phyloP scores from a whole-genome alignment of 2,329 filamentous ascomycete species.

The Aureobasidium sp. region DNA sequence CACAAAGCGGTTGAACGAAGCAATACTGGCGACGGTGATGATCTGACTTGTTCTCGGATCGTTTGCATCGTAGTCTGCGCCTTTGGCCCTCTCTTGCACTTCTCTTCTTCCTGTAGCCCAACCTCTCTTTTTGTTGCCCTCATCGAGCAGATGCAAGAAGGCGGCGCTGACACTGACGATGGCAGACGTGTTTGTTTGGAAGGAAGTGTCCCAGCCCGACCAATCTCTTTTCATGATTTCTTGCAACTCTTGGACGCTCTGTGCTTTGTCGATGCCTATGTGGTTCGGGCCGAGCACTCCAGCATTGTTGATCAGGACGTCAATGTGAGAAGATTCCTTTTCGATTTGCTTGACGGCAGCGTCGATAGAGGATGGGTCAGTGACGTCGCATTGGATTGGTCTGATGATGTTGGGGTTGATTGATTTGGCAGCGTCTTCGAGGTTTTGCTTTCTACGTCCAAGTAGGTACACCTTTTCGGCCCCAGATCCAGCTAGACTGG shows the following conservation, averaged over 20 bases:
- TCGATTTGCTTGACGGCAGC: conserved; percentile 34
- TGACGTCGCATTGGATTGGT: conserved; percentile 37
- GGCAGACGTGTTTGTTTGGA: conserved; percentile 38
- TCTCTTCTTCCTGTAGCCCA: conserved; percentile 29
- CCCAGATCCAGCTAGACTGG: conserved; percentile 30
- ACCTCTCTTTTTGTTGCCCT: conserved; percentile 35
- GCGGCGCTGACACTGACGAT: conserved; percentile 36
- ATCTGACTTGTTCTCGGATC: conserved; percentile 37
- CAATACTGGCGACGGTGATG: conserved; percentile 36
- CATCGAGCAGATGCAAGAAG: conserved; percentile 38
- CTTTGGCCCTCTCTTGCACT: conserved; percentile 15
- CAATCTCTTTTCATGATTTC: conserved; percentile 30
- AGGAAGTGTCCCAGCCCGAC: conserved; percentile 27
- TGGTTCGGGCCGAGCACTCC: conserved; percentile 32
- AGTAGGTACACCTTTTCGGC: conserved; percentile 32
- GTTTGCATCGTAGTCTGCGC: conserved; percentile 21
- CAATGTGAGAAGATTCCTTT: conserved; percentile 37
- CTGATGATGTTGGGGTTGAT: conserved; percentile 28
- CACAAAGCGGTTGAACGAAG: conserved; percentile 29
- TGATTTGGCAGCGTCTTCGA: conserved; percentile 27
- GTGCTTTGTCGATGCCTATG: conserved; percentile 33
- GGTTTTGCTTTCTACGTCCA: conserved; percentile 29
- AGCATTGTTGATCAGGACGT: conserved; percentile 38
- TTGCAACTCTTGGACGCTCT: conserved; percentile 35
- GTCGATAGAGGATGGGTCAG: conserved; percentile 32